phyloP scores from a whole-genome alignment of 371 early-diverging fungal species.

The Rhizomucor miehei region DNA sequence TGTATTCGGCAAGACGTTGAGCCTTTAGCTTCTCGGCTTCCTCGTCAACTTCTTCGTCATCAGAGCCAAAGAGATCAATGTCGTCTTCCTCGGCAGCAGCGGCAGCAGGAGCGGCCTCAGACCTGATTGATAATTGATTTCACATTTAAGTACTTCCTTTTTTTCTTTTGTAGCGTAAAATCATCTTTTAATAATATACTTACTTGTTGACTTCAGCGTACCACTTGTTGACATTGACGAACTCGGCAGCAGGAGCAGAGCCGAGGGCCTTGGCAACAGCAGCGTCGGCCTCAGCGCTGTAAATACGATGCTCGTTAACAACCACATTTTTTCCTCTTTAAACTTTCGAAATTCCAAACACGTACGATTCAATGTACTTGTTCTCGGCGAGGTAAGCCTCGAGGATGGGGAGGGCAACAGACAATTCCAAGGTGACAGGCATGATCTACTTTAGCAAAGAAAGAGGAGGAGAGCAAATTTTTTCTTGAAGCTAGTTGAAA shows the following conservation, averaged over 20 bases:
- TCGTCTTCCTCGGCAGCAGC: slow-evolving; percentile 88
- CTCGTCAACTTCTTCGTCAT: slow-evolving; percentile 88
- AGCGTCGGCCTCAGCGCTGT: slow-evolving; percentile 37
- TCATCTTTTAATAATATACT: slow-evolving; percentile 16
- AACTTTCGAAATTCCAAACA: not conserved
- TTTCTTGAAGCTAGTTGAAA: no score
- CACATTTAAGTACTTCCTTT: no score
- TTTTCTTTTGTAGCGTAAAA: no score
- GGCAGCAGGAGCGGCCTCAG: slow-evolving; percentile 38
- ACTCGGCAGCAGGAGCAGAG: slow-evolving; percentile 42
- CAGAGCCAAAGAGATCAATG: slow-evolving; percentile 95
- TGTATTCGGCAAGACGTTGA: slow-evolving; percentile 90
- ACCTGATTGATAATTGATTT: no score
- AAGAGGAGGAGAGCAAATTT: slow-evolving; percentile 11
- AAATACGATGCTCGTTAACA: slow-evolving; percentile 8
- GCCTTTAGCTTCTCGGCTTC: slow-evolving; percentile 88
- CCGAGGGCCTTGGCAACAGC: slow-evolving; percentile 44
- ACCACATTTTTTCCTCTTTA: not conserved
- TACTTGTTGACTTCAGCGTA: slow-evolving; percentile 41
- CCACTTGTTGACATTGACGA: slow-evolving; percentile 40
- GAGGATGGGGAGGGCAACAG: slow-evolving; percentile 61
- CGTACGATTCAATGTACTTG: slow-evolving; percentile 71
- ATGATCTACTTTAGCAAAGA: slow-evolving; percentile 22
- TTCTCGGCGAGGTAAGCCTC: slow-evolving; percentile 73
- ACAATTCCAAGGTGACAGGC: slow-evolving; percentile 61